Base-by-base conservation (phyloP, 192 early-diverging fungal species). In the Coemansia sp. region DNA sequence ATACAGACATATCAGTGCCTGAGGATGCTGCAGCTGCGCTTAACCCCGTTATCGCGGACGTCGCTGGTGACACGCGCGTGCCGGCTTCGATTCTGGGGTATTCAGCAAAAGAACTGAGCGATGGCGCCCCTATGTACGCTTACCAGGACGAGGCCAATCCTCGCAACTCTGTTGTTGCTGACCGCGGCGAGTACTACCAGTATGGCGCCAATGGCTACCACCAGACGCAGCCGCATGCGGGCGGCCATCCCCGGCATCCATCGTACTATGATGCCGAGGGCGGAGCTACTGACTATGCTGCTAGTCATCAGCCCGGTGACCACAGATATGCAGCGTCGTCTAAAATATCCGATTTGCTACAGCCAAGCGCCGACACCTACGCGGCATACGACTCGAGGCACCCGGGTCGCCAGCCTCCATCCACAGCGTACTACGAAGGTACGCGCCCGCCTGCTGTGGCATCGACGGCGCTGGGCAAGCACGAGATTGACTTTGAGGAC, bases 401-500 rank as follows among this genome's bases (percentile, higher is more conserved):
- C 26, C 21, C 52, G 52, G 28, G 52, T 33, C 52, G 52, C 28
- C 52, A 55, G 52, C 14, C 52, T 2, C 52, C 28, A 35, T 26
- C 50, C 6, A 37, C 36, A 0, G 59, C 50, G 4, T 75, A 75
- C 59, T 75, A 75, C 26, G 73, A 59, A 59, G 13, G 52, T 26
- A n/a, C 52, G 31, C 28, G 28, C 13, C 52, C 52, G 13, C 52
- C 28, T 14, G 10, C 26, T n/a, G 13, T 13, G 34, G 43, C 13
- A 12, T 13, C 28, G 35, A 55, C 20, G 3, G 28, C 18, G 42
- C 33, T 37, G 47, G 31, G 45, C 14, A 72, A 77, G 37, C 75
- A 56, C 16, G 63, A 66, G 0, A 23, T 64, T 7, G 70, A 62
- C n/a, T 72, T 66, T 60, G 59, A 70, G 11, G 64, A 72, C 8